A percentile compares a stretch with the other conserved stretches of the same genome.
Conservation (phyloP, 2,329 filamentous ascomycete species). For the Aspergillus aculeatinus region DNA sequence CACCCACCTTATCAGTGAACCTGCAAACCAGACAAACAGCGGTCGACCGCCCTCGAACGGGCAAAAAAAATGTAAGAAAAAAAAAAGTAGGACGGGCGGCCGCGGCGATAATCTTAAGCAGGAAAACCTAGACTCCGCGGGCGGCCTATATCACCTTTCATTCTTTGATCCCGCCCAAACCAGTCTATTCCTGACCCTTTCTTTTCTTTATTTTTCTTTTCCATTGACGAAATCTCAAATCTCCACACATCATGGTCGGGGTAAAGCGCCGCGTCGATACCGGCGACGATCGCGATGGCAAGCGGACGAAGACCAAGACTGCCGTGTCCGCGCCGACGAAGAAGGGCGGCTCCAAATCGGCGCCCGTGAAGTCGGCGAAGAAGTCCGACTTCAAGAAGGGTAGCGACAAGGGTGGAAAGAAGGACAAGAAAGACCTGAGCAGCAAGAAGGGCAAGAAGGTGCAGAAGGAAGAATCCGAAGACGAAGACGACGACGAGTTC, state of each 20-base stretch:
- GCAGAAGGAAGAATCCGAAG: constrained; percentile 42
- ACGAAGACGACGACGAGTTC: constrained; percentile 53
- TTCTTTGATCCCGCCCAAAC: neutral
- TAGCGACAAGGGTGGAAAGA: constrained; percentile 30
- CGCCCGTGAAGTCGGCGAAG: constrained; percentile 24
- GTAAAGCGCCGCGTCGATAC: constrained; percentile 42
- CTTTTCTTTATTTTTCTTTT: neutral
- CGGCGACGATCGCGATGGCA: constrained; percentile 40
- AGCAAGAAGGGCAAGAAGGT: constrained; percentile 38
- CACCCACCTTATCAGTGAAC: constrained; percentile 27
- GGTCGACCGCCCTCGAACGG: constrained; percentile 26
- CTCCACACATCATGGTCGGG: constrained; percentile 36
- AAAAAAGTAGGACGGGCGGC: constrained; percentile 13
- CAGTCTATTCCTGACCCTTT: neutral
- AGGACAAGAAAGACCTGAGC: constrained; percentile 34
- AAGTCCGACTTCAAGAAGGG: constrained; percentile 29
- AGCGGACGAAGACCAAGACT: constrained; percentile 38
- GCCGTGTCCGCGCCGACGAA: constrained; percentile 21
- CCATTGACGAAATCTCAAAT: constrained; percentile 4
- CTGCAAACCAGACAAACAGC: constrained; percentile 36
- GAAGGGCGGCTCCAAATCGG: constrained; percentile 25
- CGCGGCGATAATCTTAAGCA: constrained; percentile 6
- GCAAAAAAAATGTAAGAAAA: constrained; percentile 23
- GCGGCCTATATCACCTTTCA: neutral
- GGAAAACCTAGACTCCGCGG: constrained; percentile 13